phyloP scores from a whole-genome alignment of 225 moss, liverwort and hornwort genomes.

The Marchantia paleacea region DNA sequence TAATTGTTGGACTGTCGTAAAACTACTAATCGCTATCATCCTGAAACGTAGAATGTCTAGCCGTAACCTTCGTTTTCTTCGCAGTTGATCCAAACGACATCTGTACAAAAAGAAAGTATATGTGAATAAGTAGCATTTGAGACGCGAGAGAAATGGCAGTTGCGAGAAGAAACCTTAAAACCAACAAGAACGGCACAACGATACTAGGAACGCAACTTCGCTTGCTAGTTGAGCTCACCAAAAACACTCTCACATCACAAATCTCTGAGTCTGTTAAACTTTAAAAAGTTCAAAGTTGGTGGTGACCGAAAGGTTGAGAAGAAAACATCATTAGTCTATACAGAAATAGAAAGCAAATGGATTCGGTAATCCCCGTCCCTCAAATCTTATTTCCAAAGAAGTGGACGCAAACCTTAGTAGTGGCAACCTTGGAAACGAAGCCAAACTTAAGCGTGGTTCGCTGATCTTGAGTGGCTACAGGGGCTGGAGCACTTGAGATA shows the following conservation, averaged over 20 bases:
- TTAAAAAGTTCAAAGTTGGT: no score
- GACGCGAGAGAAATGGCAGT: no score
- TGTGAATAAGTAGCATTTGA: neutral
- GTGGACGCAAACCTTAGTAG: conserved; percentile 56
- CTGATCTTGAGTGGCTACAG: conserved; percentile 66
- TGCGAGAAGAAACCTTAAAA: no score
- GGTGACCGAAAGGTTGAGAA: no score
- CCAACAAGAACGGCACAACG: no score
- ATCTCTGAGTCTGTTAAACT: no score
- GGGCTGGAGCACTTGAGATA: conserved; percentile 36
- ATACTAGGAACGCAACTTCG: neutral
- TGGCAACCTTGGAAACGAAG: conserved; percentile 68
- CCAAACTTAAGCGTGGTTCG: conserved; percentile 79
- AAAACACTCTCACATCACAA: no score
- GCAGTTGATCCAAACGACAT: conserved; percentile 59
- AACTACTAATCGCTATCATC: conserved; percentile 70
- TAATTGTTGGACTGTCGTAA: neutral
- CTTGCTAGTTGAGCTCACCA: neutral
- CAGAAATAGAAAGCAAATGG: neutral
- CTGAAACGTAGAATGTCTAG: conserved; percentile 60
- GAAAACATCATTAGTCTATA: neutral
- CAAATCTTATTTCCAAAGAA: neutral
- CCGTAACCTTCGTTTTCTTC: conserved; percentile 68
- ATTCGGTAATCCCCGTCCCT: neutral
- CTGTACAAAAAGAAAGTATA: conserved; percentile 32